A percentile compares a stretch with the other conserved stretches of the same genome.
Evolutionary conservation across 768 basidiomycete species (phyloP).

Genomic region (Coprinopsis strossmayeri): DNA sequence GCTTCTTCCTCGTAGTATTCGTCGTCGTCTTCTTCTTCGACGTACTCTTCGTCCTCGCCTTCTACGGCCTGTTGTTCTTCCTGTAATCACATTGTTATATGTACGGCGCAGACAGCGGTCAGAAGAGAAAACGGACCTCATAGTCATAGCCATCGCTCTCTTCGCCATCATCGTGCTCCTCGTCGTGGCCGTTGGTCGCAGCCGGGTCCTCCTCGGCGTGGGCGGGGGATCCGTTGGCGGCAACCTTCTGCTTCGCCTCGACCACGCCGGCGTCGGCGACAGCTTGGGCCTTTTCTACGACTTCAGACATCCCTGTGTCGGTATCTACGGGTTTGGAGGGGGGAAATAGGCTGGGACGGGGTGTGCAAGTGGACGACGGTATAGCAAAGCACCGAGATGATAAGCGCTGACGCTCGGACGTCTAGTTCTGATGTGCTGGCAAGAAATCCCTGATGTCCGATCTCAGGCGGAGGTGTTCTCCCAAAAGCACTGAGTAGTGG

Average conservation of each 20-base stretch:
- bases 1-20: neutral
- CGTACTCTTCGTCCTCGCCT: conserved; percentile 21
- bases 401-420: neutral
- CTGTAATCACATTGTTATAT: no score
- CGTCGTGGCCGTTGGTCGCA: neutral
- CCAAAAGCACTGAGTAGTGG: no score
- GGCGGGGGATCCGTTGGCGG: conserved; percentile 4
- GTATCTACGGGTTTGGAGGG: neutral
- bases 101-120: neutral
- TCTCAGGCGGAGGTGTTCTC: no score
- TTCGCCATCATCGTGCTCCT: conserved; percentile 15
- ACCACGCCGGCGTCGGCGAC: neutral
- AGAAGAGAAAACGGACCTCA: conserved; percentile 14
- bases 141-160: conserved; percentile 24
- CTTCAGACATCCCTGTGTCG: neutral
- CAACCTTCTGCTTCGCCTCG: neutral
- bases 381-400: neutral
- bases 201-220: neutral
- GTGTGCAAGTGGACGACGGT: neutral
- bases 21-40: conserved; percentile 18
- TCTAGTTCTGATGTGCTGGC: no score
- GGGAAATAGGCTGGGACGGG: neutral
- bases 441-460: no score
- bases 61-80: conserved; percentile 17
- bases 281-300: neutral